Evolutionary conservation across 2,329 filamentous ascomycete species (phyloP), one percentile per base, ranked within the genome.

Genomic region (Shiraia sp.): DNA sequence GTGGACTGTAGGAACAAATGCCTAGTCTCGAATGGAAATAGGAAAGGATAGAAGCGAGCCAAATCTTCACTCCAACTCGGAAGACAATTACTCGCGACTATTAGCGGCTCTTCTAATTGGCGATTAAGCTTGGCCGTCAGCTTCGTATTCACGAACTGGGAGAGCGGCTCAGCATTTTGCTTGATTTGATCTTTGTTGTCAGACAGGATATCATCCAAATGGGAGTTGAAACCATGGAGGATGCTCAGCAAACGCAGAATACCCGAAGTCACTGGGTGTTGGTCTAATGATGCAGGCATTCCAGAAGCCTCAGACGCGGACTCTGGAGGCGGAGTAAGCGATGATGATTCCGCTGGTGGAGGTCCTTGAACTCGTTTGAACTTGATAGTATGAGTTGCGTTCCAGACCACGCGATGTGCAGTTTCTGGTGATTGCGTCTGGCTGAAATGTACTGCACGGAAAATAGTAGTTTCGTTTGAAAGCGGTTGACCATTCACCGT

Each of bases 71-170:
- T 95, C 93, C 93, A 99, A 62, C 82, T 90, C 3, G 93, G 93
- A 26, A 99, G 77, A 66, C 93, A 99, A 63, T 92, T 95, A 72
- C 93, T 97, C 3, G 93, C 93, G 36, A 99, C 93, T 52, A 99
- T 95, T 50, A 99, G 75, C 8, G 93, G 93, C 71, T 99, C 95
- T 65, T 99, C 93, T 10, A 99, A 76, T 68, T 99, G 95, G 19
- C 93, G 86, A 64, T 99, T 99, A 42, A 99, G 80, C 73, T 99
- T 99, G 1, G 93, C 95, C 0, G 93, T 99, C 26, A 99, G 80
- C 69, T 99, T 99, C 0, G 93, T 96, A 65, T 99, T 99, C 71
- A 99, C 93, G 59, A 99, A 99, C 56, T 97, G 91, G 2, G 91
- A 86, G 32, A 95, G 71, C 0, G 92, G 88, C 69, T 97, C 92